Percentiles rank a stretch among this genome's conserved stretches.
Conservation (phyloP, 768 basidiomycete species). For the Mycena capillaripes region DNA sequence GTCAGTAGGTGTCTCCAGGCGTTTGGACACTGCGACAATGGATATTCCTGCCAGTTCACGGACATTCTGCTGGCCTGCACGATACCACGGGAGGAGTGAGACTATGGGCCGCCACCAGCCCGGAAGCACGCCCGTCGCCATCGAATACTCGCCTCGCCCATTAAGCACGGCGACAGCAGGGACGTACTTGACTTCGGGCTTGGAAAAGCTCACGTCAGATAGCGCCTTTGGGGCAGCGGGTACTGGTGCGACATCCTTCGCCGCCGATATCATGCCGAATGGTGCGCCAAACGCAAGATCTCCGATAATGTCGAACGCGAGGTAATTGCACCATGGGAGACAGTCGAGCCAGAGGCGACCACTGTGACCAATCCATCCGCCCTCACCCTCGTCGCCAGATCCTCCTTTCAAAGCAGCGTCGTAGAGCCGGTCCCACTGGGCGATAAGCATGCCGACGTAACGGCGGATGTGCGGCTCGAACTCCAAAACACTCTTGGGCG, state of each 20-base stretch:
- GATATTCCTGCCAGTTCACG: conserved; percentile 83
- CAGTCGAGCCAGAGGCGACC: conserved; percentile 82
- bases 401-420: conserved; percentile 66
- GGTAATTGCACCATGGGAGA: conserved; percentile 75
- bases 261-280: conserved; percentile 88
- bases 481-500: conserved; percentile 86
- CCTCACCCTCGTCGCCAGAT: conserved; percentile 71
- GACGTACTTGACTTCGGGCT: conserved; percentile 67
- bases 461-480: conserved; percentile 84
- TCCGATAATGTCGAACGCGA: conserved; percentile 81
- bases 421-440: conserved; percentile 84
- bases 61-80: conserved; percentile 74
- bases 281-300: conserved; percentile 90
- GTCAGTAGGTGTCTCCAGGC: conserved; percentile 77
- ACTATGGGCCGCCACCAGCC: conserved; percentile 77
- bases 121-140: conserved; percentile 85
- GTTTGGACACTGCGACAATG: conserved; percentile 81
- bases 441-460: conserved; percentile 71
- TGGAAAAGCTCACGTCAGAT: conserved; percentile 65
- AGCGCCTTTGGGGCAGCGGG: conserved; percentile 61
- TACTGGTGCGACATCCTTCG: conserved; percentile 79
- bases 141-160: conserved; percentile 88
- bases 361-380: conserved; percentile 70
- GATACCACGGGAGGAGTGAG: conserved; percentile 78
- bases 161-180: conserved; percentile 91